Base-by-base conservation (phyloP, 1,139 yeast genomes). In the Protomyces lactucae-debilis region DNA sequence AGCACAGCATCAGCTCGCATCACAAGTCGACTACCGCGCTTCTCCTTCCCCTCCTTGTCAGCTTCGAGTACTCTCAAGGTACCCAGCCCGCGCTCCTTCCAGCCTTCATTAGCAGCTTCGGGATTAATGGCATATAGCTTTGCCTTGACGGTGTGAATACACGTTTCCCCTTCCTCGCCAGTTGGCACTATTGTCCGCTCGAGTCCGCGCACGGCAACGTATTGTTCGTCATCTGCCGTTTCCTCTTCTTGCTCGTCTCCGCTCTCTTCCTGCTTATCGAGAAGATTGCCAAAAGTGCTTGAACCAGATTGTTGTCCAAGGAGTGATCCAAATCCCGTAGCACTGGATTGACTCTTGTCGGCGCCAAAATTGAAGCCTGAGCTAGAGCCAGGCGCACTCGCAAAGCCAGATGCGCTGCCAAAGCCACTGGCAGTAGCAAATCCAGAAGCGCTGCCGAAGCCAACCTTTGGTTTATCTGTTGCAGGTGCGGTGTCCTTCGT, bases 1-100 rank as follows among this genome's bases (percentile, higher is more conserved):
- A 90, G 80, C 40, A 90, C 82, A 1, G 96, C 96, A 68, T 88
- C 89, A 3, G 96, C 86, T 73, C 99, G 84, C 97, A 95, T 92
- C 3, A 93, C 87, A 14, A 36, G 40, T 28, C 57, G 53, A 12
- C 48, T 32, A 8, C 25, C 43, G 23, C 32, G n/a, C 28, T 23
- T 39, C 16, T 18, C 10, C 6, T 51, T 37, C 43, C 61, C 25
- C 25, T 36, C 2, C 40, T 55, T 43, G 56, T 77, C 77, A 3
- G 71, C 71, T 28, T 73, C 71, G n/a, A 79, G 76, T 67, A 95
- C 82, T 74, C 89, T 96, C 18, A 95, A 77, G 3, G 85, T 82
- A 1, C 99, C 99, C 51, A 87, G 81, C 18, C 99, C 99, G 71
- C 96, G 83, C 75, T 95, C 99, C 74, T 88, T 93, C 99, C 99